Percentiles rank a stretch among this genome's conserved stretches.
These are phyloP conservation scores for Lentinula guzmanii DNA, from an alignment of 768 basidiomycete genomes.

Conservation along the genomic window DNA sequence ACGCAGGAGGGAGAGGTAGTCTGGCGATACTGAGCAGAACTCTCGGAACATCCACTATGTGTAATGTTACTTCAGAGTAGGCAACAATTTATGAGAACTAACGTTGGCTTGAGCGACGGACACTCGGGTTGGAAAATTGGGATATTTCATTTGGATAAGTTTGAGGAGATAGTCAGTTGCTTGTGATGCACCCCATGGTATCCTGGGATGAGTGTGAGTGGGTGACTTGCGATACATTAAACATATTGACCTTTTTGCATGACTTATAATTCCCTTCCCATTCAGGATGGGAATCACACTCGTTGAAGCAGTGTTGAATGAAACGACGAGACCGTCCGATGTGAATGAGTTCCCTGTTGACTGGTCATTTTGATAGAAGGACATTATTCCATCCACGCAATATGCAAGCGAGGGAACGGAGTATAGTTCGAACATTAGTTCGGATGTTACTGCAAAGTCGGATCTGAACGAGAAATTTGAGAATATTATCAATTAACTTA, in stretches of 20 bases:
- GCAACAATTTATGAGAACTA: constrained; percentile 16
- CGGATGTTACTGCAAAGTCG: constrained; percentile 70
- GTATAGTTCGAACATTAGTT: constrained; percentile 94
- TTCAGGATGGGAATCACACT: constrained; percentile 83
- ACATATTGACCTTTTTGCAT: constrained; percentile 68
- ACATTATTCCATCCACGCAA: constrained; percentile 87
- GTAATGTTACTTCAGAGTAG: neutral
- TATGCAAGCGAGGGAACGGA: constrained; percentile 80
- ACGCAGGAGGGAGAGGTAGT: constrained; percentile 68
- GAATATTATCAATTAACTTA: constrained; percentile 33
- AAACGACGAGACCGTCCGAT: constrained; percentile 79
- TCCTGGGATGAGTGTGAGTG: constrained; percentile 36
- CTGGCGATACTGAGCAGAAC: constrained; percentile 75
- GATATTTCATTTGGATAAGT: constrained; percentile 92
- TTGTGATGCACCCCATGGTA: constrained; percentile 92
- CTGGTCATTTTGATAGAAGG: constrained; percentile 77
- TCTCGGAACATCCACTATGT: constrained; percentile 85
- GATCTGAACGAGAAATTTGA: neutral
- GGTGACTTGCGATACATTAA: neutral
- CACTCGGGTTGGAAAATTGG: constrained; percentile 84
- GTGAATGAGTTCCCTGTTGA: constrained; percentile 34
- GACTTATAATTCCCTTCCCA: constrained; percentile 79
- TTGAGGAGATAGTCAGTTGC: constrained; percentile 90
- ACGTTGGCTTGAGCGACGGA: constrained; percentile 75
- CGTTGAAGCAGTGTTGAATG: constrained; percentile 88